Conservation (phyloP, 169 alveolate genomes). For the Amoebophrya sp. region DNA sequence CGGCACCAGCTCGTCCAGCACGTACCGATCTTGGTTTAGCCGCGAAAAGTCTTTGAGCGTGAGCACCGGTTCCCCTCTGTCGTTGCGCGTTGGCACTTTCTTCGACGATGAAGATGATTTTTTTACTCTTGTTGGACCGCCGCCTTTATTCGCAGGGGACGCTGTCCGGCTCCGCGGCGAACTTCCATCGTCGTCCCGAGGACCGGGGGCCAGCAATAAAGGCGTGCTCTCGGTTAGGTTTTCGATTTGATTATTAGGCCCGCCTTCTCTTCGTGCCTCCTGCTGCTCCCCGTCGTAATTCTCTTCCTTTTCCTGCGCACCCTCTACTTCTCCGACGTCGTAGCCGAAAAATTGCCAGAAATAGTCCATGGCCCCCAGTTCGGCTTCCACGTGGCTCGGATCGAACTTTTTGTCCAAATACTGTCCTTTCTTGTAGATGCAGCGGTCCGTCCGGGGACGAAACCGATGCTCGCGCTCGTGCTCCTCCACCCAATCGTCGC, state of each 20-base stretch:
- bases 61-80: neutral
- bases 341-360: neutral
- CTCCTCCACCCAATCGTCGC: neutral
- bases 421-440: neutral
- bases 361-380: neutral
- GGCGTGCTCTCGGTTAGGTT: no score
- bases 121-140: no score
- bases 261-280: neutral
- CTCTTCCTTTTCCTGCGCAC: neutral
- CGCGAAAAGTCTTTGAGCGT: neutral
- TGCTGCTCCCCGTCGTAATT: neutral
- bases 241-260: no score
- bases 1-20: neutral
- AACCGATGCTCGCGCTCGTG: neutral
- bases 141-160: neutral
- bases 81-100: neutral
- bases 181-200: neutral
- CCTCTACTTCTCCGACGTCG: neutral
- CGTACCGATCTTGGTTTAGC: neutral
- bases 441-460: neutral
- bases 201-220: neutral
- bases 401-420: neutral
- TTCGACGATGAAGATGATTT: no score
- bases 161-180: neutral
- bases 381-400: neutral